Conservation (phyloP, 202 grass and related monocot species). For the Carex arenaria region DNA sequence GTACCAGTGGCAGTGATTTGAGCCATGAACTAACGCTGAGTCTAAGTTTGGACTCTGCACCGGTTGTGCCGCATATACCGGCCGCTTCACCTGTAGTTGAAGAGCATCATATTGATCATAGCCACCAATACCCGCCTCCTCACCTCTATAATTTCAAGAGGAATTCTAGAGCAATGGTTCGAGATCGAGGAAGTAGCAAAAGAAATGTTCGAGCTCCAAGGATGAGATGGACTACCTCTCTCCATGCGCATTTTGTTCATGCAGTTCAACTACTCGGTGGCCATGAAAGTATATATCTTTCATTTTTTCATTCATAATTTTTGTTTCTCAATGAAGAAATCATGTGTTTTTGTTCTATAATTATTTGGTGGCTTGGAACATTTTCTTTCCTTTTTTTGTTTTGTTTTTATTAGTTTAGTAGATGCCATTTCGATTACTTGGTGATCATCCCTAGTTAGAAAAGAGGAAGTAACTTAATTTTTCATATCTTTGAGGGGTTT, state of each 20-base stretch:
- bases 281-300: constrained; percentile 74
- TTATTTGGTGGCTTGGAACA: not conserved
- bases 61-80: not conserved
- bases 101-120: not conserved
- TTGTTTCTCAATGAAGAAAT: not conserved
- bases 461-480: not conserved
- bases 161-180: constrained; percentile 32
- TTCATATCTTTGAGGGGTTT: not conserved
- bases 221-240: constrained; percentile 92
- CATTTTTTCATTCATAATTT: not conserved
- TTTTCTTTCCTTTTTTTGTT: not conserved
- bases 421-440: not conserved
- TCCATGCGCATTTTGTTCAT: constrained; percentile 88
- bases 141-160: constrained; percentile 64
- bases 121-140: constrained; percentile 28
- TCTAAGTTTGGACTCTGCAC: constrained; percentile 16
- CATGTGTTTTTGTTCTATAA: not conserved
- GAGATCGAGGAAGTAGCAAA: constrained; percentile 18
- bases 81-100: not conserved
- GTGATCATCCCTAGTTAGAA: not conserved
- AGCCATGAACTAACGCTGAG: constrained; percentile 29
- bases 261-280: constrained; percentile 91
- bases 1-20: constrained; percentile 4
- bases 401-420: not conserved
- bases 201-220: constrained; percentile 70